Base-by-base conservation (phyloP, 2,329 filamentous ascomycete genomes). In the Colletotrichum tamarilloi region DNA sequence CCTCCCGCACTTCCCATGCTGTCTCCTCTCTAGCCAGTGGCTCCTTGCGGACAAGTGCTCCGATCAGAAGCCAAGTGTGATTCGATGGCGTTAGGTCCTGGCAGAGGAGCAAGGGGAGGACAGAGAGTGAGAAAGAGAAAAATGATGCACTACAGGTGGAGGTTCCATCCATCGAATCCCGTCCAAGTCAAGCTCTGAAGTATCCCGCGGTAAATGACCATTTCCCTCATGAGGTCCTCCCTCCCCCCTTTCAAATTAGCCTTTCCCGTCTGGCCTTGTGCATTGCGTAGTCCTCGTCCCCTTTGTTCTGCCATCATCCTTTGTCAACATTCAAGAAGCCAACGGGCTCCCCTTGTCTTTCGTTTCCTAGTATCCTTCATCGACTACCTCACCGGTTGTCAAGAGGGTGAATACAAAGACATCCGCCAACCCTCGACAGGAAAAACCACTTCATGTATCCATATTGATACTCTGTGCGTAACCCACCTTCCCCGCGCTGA, bases 51-150 rank as follows among this genome's bases (percentile, higher is more conserved):
- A n/a, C 57, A 66, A 38, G 35, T 70, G 55, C 67, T 62, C 67
- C 55, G 59, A 56, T 62, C 32, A 30, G 70, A 55, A 65, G 42
- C 14, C 57, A 19, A 62, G 42, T 32, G 24, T 72, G 57, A 62
- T 72, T 72, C 67, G 68, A 72, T 57, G 64, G 64, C 57, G 58
- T 46, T 60, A 73, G 70, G 35, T 65, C 55, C 60, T 35, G 55
- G 59, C 60, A 59, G 62, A 64, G 38, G n/a, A 63, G 22, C 53
- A 42, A 55, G 38, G 67, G 60, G 16, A 49, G 9, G 19, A 7
- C 4, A 49, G 16, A 42, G 38, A 42, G 38, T 19, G 38, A 42
- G 16, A 42, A 55, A n/a, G 60, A 56, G 11, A 49, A n/a, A 11
- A n/a, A 49, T 19, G 42, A 49, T 49, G 42, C 42, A 52, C 35